Evolutionary conservation across 2,329 filamentous ascomycete species (phyloP).

Genomic region (Bipolaris zeicola): DNA sequence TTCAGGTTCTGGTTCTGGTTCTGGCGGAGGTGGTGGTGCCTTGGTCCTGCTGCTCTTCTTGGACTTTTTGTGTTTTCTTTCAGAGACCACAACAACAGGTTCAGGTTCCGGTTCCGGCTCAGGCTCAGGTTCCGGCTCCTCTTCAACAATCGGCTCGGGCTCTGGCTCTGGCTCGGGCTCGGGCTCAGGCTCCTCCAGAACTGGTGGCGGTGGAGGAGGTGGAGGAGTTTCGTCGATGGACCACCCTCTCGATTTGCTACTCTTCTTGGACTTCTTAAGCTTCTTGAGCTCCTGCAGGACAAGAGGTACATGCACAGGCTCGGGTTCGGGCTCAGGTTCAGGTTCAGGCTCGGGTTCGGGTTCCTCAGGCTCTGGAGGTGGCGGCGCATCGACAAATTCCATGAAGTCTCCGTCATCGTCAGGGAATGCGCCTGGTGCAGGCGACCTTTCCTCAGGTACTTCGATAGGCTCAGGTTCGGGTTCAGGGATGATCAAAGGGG

Average conservation of each 20-base stretch:
- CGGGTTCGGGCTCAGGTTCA: slow-evolving; percentile 24
- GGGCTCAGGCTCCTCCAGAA: slow-evolving; percentile 22
- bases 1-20: slow-evolving; percentile 16
- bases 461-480: slow-evolving; percentile 43
- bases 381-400: slow-evolving; percentile 26
- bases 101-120: slow-evolving; percentile 38
- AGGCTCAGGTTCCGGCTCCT: slow-evolving; percentile 34
- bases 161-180: slow-evolving; percentile 9
- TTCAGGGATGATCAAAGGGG: slow-evolving; percentile 36
- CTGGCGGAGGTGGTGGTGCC: slow-evolving; percentile 34
- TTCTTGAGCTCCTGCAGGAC: slow-evolving; percentile 27
- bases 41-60: slow-evolving; percentile 39
- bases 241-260: slow-evolving; percentile 64
- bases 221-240: slow-evolving; percentile 40
- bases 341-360: slow-evolving; percentile 38
- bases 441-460: slow-evolving; percentile 40
- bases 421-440: slow-evolving; percentile 56
- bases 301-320: slow-evolving; percentile 17
- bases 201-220: slow-evolving; percentile 31
- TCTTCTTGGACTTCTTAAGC: slow-evolving; percentile 36
- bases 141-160: slow-evolving; percentile 39
- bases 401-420: slow-evolving; percentile 50
- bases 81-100: slow-evolving; percentile 31
- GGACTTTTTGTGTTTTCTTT: slow-evolving; percentile 29
- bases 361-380: slow-evolving; percentile 20